Percentiles rank a stretch among this genome's conserved stretches.
These are phyloP conservation scores for Magnusiomyces tetraspermus DNA, from an alignment of 1,139 yeast genomes.

Conservation along the genomic window DNA sequence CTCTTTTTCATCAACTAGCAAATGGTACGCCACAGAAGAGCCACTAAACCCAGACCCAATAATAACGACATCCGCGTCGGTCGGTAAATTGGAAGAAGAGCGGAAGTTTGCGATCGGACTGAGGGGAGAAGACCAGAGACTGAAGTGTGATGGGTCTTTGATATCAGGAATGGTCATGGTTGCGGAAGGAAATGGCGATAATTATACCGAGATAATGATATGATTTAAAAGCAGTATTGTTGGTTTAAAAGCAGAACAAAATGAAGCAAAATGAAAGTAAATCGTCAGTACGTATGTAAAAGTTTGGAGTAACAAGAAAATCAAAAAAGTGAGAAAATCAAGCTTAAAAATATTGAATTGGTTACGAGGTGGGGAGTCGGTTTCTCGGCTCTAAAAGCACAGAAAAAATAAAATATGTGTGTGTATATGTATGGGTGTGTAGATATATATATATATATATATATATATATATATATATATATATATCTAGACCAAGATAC, in stretches of 20 bases:
- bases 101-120: slow-evolving; percentile 17
- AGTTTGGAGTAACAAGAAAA: not conserved
- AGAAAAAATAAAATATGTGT: not conserved
- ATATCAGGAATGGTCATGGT: not conserved
- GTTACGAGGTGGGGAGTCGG: no score
- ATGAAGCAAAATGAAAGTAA: not conserved
- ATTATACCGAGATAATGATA: no score
- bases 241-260: not conserved
- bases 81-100: slow-evolving; percentile 23
- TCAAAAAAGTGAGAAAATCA: not conserved
- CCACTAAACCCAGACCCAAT: slow-evolving; percentile 40
- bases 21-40: slow-evolving; percentile 33
- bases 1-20: slow-evolving; percentile 20
- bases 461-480: no score
- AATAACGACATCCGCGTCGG: slow-evolving; percentile 31
- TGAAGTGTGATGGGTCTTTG: not conserved
- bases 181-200: not conserved
- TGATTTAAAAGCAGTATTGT: no score
- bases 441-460: no score
- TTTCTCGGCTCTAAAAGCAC: no score
- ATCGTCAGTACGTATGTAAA: not conserved
- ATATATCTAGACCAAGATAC: not conserved
- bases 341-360: not conserved
- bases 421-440: not conserved
- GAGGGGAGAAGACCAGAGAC: slow-evolving; percentile 5